Evolutionary conservation across 2,329 filamentous ascomycete species (phyloP).

Genomic region (Cucurbitaria berberidis): DNA sequence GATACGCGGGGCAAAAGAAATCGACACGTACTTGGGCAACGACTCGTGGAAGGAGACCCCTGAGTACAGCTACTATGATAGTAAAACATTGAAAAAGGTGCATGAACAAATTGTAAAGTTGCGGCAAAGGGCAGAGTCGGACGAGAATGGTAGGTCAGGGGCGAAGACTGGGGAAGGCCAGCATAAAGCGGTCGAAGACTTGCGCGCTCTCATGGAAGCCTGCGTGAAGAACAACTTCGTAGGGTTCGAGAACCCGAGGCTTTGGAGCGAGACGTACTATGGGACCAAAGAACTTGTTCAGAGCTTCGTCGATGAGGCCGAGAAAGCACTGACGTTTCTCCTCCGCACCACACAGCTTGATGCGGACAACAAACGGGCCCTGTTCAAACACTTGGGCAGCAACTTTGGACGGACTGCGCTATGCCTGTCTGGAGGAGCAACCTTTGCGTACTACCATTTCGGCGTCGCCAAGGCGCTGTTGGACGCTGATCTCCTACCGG

Average conservation of each 20-base stretch:
- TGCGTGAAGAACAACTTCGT: slow-evolving; percentile 98
- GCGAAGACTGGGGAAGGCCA: slow-evolving; percentile 27
- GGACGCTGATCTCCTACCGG: slow-evolving; percentile 82
- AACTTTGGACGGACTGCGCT: slow-evolving; percentile 93
- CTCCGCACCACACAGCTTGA: slow-evolving; percentile 70
- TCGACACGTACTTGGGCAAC: slow-evolving; percentile 83
- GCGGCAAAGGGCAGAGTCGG: slow-evolving; percentile 60
- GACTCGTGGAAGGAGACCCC: slow-evolving; percentile 78
- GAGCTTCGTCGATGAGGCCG: slow-evolving; percentile 84
- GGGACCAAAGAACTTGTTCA: slow-evolving; percentile 96
- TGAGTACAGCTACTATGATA: slow-evolving; percentile 82
- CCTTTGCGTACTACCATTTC: slow-evolving; percentile 96
- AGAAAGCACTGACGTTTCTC: slow-evolving; percentile 71
- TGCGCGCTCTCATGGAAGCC: slow-evolving; percentile 79
- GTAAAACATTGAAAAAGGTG: slow-evolving; percentile 78
- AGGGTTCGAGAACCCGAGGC: slow-evolving; percentile 86
- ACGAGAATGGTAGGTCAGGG: slow-evolving; percentile 55
- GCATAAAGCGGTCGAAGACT: slow-evolving; percentile 70
- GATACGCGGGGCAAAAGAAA: slow-evolving; percentile 76
- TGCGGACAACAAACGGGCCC: slow-evolving; percentile 73
- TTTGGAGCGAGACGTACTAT: slow-evolving; percentile 98
- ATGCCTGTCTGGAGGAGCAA: slow-evolving; percentile 90
- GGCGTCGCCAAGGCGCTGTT: slow-evolving; percentile 89
- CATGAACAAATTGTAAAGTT: slow-evolving; percentile 74
- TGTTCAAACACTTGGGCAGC: slow-evolving; percentile 87